Evolutionary conservation across 495 filamentous ascomycete genomes (phyloP).

Genomic region (Daldinia vernicosa): DNA sequence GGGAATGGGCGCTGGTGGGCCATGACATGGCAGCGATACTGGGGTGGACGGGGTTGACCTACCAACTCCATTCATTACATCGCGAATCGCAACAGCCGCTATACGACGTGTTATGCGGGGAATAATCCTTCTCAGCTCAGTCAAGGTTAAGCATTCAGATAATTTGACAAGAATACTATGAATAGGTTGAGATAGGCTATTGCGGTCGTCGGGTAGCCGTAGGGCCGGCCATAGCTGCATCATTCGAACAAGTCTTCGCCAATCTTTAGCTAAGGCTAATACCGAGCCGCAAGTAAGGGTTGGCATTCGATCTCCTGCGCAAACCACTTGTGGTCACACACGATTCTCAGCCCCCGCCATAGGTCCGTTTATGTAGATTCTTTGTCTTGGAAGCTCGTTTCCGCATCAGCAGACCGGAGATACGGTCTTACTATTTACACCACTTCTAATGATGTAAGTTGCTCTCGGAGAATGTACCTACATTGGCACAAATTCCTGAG

Average conservation of each 20-base stretch:
- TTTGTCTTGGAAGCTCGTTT: not conserved
- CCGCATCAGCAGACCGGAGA: not conserved
- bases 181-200: constrained; percentile 33
- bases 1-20: not conserved
- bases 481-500: constrained; percentile 2
- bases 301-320: constrained; percentile 15
- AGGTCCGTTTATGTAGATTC: constrained; percentile 6
- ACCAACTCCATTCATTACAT: constrained; percentile 3
- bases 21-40: constrained; percentile 8
- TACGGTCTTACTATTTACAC: not conserved
- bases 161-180: constrained; percentile 13
- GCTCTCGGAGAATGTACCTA: not conserved
- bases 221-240: not conserved
- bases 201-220: constrained; percentile 9
- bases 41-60: not conserved
- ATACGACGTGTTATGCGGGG: constrained; percentile 21
- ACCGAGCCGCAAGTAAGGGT: constrained; percentile 32
- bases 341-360: constrained; percentile 30
- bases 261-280: constrained; percentile 3
- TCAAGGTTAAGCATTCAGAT: constrained; percentile 8
- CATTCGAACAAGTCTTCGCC: not conserved
- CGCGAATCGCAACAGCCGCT: constrained; percentile 13
- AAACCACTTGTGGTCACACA: constrained; percentile 22
- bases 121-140: constrained; percentile 9
- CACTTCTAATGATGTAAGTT: not conserved